Evolutionary conservation across 345 rosid species (phyloP).

Genomic region (Orychophragmus violaceus): DNA sequence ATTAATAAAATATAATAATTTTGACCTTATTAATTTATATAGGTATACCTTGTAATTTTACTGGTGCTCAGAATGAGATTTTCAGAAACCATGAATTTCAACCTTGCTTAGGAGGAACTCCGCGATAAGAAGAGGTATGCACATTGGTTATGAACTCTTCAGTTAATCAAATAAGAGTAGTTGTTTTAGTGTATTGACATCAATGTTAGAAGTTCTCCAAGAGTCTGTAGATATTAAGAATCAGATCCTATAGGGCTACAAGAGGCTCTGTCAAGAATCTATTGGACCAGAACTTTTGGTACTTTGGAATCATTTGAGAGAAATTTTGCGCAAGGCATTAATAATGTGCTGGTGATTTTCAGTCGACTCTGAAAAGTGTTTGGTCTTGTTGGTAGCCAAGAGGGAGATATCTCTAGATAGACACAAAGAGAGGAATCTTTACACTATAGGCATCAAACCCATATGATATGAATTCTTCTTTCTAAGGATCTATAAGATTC

Average conservation of each 20-base stretch:
- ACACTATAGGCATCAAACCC: conserved; percentile 2
- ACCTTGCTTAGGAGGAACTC: not conserved
- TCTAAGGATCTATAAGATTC: not conserved
- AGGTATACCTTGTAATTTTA: no score
- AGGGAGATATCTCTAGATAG: not conserved
- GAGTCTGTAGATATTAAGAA: not conserved
- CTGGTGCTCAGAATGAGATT: not conserved
- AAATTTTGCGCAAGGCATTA: not conserved
- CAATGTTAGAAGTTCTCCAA: not conserved
- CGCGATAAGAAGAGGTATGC: not conserved
- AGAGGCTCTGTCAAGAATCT: not conserved
- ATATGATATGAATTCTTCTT: not conserved
- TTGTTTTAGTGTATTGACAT: not conserved
- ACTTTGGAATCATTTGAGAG: conserved; percentile 14
- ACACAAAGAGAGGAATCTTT: not conserved
- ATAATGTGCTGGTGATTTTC: not conserved
- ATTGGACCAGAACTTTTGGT: conserved; percentile 1
- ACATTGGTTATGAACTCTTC: not conserved
- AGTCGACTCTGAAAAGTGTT: not conserved
- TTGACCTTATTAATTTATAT: not conserved
- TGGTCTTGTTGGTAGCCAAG: conserved; percentile 14
- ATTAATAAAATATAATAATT: no score
- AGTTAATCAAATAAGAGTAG: not conserved
- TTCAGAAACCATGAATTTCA: not conserved
- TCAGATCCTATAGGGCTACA: conserved; percentile 7